These are phyloP conservation scores for Durotheca rogersii DNA, from an alignment of 495 filamentous ascomycete species.

Conservation along the genomic window DNA sequence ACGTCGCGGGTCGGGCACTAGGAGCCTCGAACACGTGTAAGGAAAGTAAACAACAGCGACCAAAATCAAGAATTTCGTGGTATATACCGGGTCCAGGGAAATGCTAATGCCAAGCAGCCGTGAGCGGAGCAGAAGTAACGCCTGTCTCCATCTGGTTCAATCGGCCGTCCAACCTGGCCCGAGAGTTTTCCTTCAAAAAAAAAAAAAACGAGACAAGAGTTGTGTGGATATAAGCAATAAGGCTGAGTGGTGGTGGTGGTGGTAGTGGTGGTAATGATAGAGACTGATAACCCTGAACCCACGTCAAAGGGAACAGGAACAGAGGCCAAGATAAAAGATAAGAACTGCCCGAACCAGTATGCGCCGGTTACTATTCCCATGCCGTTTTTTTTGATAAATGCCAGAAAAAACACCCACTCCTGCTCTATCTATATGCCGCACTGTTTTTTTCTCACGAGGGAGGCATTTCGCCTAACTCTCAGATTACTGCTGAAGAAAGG, in stretches of 20 bases:
- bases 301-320: background rate
- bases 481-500: conserved; percentile 24
- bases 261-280: no score
- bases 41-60: no score
- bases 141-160: background rate
- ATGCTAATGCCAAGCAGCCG: conserved; percentile 24
- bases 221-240: conserved; percentile 12
- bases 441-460: conserved; percentile 9
- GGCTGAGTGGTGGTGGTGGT: background rate
- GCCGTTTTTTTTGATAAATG: conserved; percentile 29
- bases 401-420: conserved; percentile 17
- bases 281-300: no score
- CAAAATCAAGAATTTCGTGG: conserved; percentile 17
- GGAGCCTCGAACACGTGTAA: no score
- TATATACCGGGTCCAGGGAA: conserved; percentile 33
- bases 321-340: conserved; percentile 7
- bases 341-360: conserved; percentile 19
- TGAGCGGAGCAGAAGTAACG: conserved; percentile 5
- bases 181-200: conserved; percentile 5
- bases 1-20: no score
- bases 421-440: conserved; percentile 28
- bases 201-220: conserved; percentile 5
- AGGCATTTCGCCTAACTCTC: conserved; percentile 8
- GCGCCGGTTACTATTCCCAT: conserved; percentile 17
- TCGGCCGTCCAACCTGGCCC: conserved; percentile 5